Evolutionary conservation across 2,329 filamentous ascomycete genomes (phyloP).

Genomic region (Fusarium fujikuroi): DNA sequence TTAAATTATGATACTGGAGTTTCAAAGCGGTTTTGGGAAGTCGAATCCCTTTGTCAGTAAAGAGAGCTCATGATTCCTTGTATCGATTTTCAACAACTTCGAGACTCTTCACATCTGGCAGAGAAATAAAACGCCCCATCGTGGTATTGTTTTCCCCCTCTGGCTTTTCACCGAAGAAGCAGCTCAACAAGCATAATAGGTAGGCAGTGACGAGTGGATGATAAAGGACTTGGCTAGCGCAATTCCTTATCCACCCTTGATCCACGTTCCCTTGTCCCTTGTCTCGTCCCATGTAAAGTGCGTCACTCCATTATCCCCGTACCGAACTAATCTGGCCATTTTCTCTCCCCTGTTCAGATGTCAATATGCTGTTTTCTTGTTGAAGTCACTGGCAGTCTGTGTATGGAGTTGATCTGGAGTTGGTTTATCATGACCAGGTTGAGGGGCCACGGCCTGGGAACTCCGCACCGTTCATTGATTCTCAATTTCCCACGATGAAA

Average conservation of each 20-base stretch:
- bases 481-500: slow-evolving; percentile 29
- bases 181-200: slow-evolving; percentile 1
- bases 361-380: slow-evolving; percentile 4
- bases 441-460: not conserved
- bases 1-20: slow-evolving; percentile 22
- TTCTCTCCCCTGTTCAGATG: slow-evolving; percentile 6
- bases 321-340: slow-evolving; percentile 28
- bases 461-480: slow-evolving; percentile 18
- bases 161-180: slow-evolving; percentile 14
- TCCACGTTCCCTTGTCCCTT: slow-evolving; percentile 17
- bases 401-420: slow-evolving; percentile 16
- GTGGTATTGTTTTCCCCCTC: not conserved
- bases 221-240: slow-evolving; percentile 22
- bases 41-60: not conserved
- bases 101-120: not conserved
- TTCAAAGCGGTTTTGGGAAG: slow-evolving; percentile 2
- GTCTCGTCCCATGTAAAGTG: slow-evolving; percentile 34
- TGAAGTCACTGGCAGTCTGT: slow-evolving; percentile 1
- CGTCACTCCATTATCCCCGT: slow-evolving; percentile 32
- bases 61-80: not conserved
- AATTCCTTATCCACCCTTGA: slow-evolving; percentile 1
- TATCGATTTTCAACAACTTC: not conserved
- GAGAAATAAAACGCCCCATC: not conserved
- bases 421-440: not conserved
- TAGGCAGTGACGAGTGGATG: slow-evolving; percentile 12